phyloP scores from a whole-genome alignment of 2,329 filamentous ascomycete genomes.

The Purpureocillium takamizusanense region DNA sequence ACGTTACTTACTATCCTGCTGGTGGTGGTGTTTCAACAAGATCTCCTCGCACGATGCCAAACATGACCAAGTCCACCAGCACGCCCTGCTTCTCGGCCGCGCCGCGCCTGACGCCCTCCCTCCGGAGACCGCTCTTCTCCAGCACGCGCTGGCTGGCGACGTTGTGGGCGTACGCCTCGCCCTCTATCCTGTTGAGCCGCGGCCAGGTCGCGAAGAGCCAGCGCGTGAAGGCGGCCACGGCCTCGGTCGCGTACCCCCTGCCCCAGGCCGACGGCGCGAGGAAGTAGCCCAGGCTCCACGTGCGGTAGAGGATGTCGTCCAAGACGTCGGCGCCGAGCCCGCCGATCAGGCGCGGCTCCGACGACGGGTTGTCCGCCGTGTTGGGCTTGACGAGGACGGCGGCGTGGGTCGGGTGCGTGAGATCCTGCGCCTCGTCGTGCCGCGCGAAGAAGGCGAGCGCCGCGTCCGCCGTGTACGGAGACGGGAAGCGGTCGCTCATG shows the following conservation, averaged over 20 bases:
- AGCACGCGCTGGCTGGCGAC: constrained; percentile 32
- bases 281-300: constrained; percentile 26
- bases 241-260: constrained; percentile 33
- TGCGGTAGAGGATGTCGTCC: too few relatives aligned
- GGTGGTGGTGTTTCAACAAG: too few relatives aligned
- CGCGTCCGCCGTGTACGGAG: background rate
- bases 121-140: constrained; percentile 16
- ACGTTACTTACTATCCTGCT: too few relatives aligned
- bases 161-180: constrained; percentile 25
- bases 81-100: constrained; percentile 31
- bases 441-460: too few relatives aligned
- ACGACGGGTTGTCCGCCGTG: background rate
- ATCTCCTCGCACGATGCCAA: constrained; percentile 30
- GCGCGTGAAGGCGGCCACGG: constrained; percentile 22
- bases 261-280: constrained; percentile 14
- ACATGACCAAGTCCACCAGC: constrained; percentile 26
- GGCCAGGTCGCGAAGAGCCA: constrained; percentile 36
- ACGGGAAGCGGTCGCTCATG: background rate
- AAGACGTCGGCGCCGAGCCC: constrained; percentile 30
- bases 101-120: constrained; percentile 33
- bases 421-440: too few relatives aligned
- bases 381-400: too few relatives aligned
- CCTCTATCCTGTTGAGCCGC: constrained; percentile 15
- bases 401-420: too few relatives aligned
- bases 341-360: background rate